Base-by-base conservation (phyloP, 129 eudicot genomes). In the Flaveria trinervia region DNA sequence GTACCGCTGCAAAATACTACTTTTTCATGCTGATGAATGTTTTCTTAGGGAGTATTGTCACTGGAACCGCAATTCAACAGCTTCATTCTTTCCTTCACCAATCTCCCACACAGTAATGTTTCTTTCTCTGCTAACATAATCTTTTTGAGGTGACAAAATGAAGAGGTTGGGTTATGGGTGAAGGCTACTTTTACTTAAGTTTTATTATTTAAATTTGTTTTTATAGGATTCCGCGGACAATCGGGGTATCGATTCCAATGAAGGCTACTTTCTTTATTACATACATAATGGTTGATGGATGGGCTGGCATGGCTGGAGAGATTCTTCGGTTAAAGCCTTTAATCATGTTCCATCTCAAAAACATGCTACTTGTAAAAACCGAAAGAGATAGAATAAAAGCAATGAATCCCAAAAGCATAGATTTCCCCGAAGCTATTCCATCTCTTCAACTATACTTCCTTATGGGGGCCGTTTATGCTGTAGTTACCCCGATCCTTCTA, bases 241-340 rank as follows among this genome's bases (percentile, higher is more conserved):
- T 93, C 55, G 98, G 97, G 22, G 98, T 93, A 73, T 86, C 97
- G 20, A 90, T 93, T 71, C 98, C 98, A 44, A 88, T 86, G 95
- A 93, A 93, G 76, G 98, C 97, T 68, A 93, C 98, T 61, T 93
- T 93, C 81, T 93, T 93, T 69, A 88, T 93, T 28, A 93, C 98
- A 18, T 93, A 88, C 70, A 88, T 90, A 84, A 93, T 93, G 98
- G 95, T 93, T 60, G 98, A 93, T 60, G 98, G 98, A 55, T 93
- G 98, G 97, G 98, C 98, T 25, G 98, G 97, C 56, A 93, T 93
- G 73, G 98, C 98, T 8, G 80, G 98, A 59, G 97, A 93, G 79
- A 93, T 93, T 71, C 96, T 93, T n/a, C 86, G 95, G 30, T 82
- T 93, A 82, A 93, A 93, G 64, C 91, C 91, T 16, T 80, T 93